phyloP scores from a whole-genome alignment of 257 asterid genomes.

The Euphrasia confusa region DNA sequence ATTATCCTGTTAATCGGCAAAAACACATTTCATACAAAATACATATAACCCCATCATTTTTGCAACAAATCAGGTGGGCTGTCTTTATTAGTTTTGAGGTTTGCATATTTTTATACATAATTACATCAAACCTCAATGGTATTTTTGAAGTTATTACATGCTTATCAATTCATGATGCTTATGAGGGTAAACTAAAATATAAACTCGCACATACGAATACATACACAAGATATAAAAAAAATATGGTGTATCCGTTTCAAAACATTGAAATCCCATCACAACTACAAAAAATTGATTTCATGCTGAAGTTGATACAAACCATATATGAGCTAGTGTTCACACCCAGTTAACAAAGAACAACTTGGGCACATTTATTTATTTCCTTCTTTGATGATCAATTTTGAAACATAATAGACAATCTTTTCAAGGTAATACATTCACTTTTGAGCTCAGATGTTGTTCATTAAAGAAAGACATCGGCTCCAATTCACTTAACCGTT shows the following conservation, averaged over 20 bases:
- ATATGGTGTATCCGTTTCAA: not conserved
- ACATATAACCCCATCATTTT: too few species aligned
- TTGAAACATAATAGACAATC: not conserved
- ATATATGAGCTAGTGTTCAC: not conserved
- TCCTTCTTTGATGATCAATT: not conserved
- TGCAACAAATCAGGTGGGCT: too few species aligned
- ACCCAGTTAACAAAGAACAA: not conserved
- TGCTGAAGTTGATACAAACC: not conserved
- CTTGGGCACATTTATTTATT: not conserved
- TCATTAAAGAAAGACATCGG: not conserved
- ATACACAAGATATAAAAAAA: not conserved
- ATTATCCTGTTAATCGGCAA: not conserved
- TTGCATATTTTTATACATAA: too few species aligned
- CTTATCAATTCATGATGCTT: too few species aligned
- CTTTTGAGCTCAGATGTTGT: not conserved
- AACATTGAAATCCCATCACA: not conserved
- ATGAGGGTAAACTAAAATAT: too few species aligned
- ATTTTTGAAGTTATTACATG: too few species aligned
- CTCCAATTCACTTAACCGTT: not conserved
- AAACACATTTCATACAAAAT: too few species aligned
- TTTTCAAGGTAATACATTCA: not conserved
- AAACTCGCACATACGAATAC: not conserved
- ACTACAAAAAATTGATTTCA: not conserved
- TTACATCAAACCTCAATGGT: too few species aligned
- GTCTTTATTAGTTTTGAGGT: too few species aligned